These are phyloP conservation scores for Penicillium sp. DNA, from an alignment of 2,329 filamentous ascomycete genomes.

Conservation along the genomic window DNA sequence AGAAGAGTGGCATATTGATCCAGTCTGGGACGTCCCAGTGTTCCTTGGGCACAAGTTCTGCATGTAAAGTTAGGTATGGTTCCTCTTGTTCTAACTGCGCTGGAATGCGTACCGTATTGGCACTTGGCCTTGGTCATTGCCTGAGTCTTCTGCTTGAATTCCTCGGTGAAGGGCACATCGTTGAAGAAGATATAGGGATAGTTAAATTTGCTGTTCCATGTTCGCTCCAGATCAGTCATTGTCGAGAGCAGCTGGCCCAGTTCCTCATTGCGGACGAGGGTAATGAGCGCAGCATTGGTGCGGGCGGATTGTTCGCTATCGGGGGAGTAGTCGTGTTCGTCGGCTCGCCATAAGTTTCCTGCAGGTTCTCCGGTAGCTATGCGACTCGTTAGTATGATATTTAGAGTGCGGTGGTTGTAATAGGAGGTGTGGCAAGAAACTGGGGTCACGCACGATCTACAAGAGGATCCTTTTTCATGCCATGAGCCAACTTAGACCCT, in stretches of 20 bases:
- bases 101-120: slow-evolving; percentile 64
- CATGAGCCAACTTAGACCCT: slow-evolving; percentile 51
- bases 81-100: slow-evolving; percentile 16
- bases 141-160: slow-evolving; percentile 82
- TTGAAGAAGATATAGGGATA: slow-evolving; percentile 99
- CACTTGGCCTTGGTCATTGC: slow-evolving; percentile 86
- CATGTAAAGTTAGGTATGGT: slow-evolving; percentile 26
- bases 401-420: not conserved
- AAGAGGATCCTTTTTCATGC: slow-evolving; percentile 78
- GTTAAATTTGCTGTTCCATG: slow-evolving; percentile 99
- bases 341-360: slow-evolving; percentile 69
- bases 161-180: slow-evolving; percentile 86
- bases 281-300: slow-evolving; percentile 89
- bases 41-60: slow-evolving; percentile 86
- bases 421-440: slow-evolving; percentile 13
- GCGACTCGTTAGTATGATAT: slow-evolving; percentile 17
- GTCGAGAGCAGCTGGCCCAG: slow-evolving; percentile 78
- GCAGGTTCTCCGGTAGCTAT: slow-evolving; percentile 80
- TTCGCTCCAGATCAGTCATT: slow-evolving; percentile 88
- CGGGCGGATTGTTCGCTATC: slow-evolving; percentile 74
- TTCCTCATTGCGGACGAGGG: slow-evolving; percentile 90
- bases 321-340: slow-evolving; percentile 73
- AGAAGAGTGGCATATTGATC: slow-evolving; percentile 85
- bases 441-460: slow-evolving; percentile 68
- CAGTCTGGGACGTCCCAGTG: slow-evolving; percentile 91